Base-by-base conservation (phyloP, 1,284 basidiomycete species). In the Cutaneotrichosporon arboriforme region DNA sequence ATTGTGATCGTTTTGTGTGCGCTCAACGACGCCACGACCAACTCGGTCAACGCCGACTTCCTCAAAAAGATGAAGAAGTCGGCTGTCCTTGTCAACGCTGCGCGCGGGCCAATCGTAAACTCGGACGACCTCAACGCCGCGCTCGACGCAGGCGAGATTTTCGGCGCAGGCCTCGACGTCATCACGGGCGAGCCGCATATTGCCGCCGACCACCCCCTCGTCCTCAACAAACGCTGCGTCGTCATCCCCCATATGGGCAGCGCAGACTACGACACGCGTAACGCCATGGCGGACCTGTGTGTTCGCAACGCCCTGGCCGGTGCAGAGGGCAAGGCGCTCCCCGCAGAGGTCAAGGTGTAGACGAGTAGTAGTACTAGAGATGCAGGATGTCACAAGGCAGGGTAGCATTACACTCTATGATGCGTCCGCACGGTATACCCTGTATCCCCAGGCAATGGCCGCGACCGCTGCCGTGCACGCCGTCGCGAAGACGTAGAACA, bases 151-250 rank as follows among this genome's bases (percentile, higher is more conserved):
- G 81, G 81, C 2, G 83, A 84, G 80, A 87, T 97, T 39, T 94
- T 87, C 79, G 92, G 85, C 20, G 94, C 94, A 0, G 94, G 90
- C 0, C 67, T 98, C 7, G 94, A 98, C 71, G 94, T 97, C 33
- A 83, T 97, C 12, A 90, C 92, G 60, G 90, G 89, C 31, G 94
- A 98, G 73, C 94, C 94, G 0, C 76, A 86, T 44, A 79, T 97
- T 31, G 66, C 73, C 1, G 72, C 77, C 2, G 84, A 88, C 62
- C 90, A 97, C 70, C 84, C 87, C 1, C 74, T 97, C 40, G 83
- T 96, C 35, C 81, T 81, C 62, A 83, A 60, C 53, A 46, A 54
- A 35, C 46, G 54, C 54, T 46, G 15, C 51, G 78, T 85, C 4
- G 78, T 93, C 14, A 65, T 97, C 31, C 93, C 94, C 0, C 93